Base-by-base conservation (phyloP, 129 eudicot species). In the Logfia minima region DNA sequence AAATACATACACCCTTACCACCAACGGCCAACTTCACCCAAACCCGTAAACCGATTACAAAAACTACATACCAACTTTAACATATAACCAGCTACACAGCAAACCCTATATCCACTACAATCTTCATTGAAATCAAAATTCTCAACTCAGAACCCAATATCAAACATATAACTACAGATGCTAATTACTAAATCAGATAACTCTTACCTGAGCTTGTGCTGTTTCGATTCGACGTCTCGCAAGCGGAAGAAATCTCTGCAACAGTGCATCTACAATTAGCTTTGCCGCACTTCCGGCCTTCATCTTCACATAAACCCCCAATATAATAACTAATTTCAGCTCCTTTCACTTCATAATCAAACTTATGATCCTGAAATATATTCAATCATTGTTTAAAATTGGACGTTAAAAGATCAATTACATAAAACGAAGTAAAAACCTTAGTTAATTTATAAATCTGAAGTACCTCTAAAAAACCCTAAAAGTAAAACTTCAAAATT, bases 141-240 rank as follows among this genome's bases (percentile, higher is more conserved):
- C 48, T 76, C 74, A 81, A 29, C 63, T 26, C 28, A 66, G 6
- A 76, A 76, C 55, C 53, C 2, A 34, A 24, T 75, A 56, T 8
- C 22, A 34, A 41, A 63, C 37, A 60, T 77, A 81, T 43, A 75
- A 55, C 48, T 59, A 45, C 18, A 74, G 64, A 74, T 68, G 45
- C 31, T 62, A 64, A 22, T 29, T 2, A 29, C 43, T 32, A 32
- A 41, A 5, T 13, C 21, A 32, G 69, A 55, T 29, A 37, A 77
- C 48, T 43, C 35, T 23, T 64, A 91, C 99, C 84, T 94, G 99
- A 22, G 96, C 99, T 86, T 94, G 99, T 75, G 99, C 97, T 19
- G 99, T 94, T 82, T 94, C 99, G 22, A 94, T 94, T n/a, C 99
- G 90, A 63, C 99, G 97, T 75, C 99, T 80, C 1, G 99, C 99